Base-by-base conservation (phyloP, 2,329 filamentous ascomycete genomes). In the Scedosporium dehoogii region DNA sequence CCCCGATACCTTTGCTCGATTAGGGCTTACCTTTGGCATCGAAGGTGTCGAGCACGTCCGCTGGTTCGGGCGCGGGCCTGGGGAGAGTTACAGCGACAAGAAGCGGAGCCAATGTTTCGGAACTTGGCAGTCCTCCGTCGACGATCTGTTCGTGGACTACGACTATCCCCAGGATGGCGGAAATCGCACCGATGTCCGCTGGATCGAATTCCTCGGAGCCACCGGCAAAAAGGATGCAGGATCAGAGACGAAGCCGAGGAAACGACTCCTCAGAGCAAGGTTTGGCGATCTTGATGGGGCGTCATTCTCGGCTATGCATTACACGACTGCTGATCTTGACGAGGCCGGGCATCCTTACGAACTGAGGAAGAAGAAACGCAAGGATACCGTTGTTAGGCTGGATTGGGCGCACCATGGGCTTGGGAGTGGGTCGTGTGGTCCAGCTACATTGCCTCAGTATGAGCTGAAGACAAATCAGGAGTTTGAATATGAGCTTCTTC, bases 41-140 rank as follows among this genome's bases (percentile, higher is more conserved):
- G 72, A 58, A 58, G 74, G 66, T 18, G 71, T 78, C 25, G 69
- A 73, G 4, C 67, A 69, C 4, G 79, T 77, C 0, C 71, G 74
- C n/a, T 91, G 87, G 87, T 89, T 85, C 67, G 87, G 87, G 4
- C 81, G 84, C 3, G 88, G 88, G 0, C 85, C 85, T 0, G 84
- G 84, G 2, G 86, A 89, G 70, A 82, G 79, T 10, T 91, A 90
- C 74, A 74, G 75, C 16, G 88, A 91, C 73, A 86, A 81, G 74
- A 88, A 88, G 70, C 70, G 77, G 12, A 80, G 82, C 3, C 85
- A 89, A 69, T 71, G 73, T 0, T 72, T 88, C 3, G 86, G 84
- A 6, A 81, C 79, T 58, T 85, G 78, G 73, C 74, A 74, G 2
- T 67, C 70, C 10, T 67, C 66, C 1, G 73, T 85, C 1, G 79